Percentiles rank a stretch among this genome's conserved stretches.
Conservation (phyloP, 1,284 basidiomycete species). For the Ganoderma sp. region DNA sequence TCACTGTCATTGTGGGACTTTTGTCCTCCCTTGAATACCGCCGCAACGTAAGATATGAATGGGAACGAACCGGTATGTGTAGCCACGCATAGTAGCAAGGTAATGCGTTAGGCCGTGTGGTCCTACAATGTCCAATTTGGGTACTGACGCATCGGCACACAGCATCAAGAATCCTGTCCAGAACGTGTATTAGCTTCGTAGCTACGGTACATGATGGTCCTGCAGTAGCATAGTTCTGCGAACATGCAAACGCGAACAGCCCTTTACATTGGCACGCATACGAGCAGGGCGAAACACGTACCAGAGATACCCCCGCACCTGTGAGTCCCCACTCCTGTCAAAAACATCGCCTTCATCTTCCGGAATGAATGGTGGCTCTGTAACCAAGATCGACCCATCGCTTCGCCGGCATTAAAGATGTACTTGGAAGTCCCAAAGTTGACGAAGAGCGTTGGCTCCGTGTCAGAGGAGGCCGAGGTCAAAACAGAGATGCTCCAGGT, state of each 20-base stretch:
- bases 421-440: conserved; percentile 82
- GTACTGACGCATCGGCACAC: conserved; percentile 73
- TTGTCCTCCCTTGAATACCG: neutral
- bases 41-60: neutral
- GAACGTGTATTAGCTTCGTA: conserved; percentile 7
- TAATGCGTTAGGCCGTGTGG: conserved; percentile 75
- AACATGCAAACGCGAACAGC: conserved; percentile 8
- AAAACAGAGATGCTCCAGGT: conserved; percentile 65
- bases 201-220: conserved; percentile 9
- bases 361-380: conserved; percentile 71
- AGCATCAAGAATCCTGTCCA: conserved; percentile 83
- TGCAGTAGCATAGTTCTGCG: conserved; percentile 1
- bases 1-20: conserved; percentile 58
- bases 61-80: conserved; percentile 62
- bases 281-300: conserved; percentile 41
- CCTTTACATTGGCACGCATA: neutral
- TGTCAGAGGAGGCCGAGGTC: conserved; percentile 69
- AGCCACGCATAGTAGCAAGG: conserved; percentile 73
- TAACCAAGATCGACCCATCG: conserved; percentile 73
- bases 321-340: conserved; percentile 69
- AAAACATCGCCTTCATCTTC: conserved; percentile 73
- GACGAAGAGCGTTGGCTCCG: conserved; percentile 77
- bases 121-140: conserved; percentile 67
- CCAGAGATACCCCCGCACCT: conserved; percentile 75
- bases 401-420: conserved; percentile 87